phyloP scores from a whole-genome alignment of 495 filamentous ascomycete species.

The Aspergillus taichungensis region DNA sequence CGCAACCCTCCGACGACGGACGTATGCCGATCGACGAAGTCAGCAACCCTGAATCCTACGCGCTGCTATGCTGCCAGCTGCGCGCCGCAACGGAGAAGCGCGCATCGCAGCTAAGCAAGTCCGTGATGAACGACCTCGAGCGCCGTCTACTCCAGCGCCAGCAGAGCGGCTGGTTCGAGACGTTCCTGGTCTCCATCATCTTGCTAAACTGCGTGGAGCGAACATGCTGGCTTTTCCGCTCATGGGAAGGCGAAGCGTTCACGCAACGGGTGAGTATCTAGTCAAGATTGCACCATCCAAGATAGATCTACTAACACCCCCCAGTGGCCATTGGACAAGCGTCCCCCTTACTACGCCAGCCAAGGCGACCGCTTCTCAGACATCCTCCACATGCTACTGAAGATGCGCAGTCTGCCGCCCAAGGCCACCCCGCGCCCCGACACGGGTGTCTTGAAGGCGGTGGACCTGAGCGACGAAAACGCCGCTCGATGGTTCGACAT shows the following conservation, averaged over 20 bases:
- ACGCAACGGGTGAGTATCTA: constrained; percentile 24
- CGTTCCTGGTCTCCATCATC: constrained; percentile 64
- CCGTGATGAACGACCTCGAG: constrained; percentile 67
- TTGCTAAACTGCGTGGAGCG: constrained; percentile 75
- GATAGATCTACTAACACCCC: not conserved
- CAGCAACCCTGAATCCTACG: constrained; percentile 38
- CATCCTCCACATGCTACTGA: constrained; percentile 64
- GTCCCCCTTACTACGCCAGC: constrained; percentile 52
- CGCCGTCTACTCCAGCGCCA: constrained; percentile 62
- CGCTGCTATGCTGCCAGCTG: constrained; percentile 58
- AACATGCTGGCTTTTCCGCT: constrained; percentile 73
- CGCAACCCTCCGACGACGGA: constrained; percentile 34
- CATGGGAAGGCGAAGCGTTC: constrained; percentile 55
- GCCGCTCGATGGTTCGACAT: constrained; percentile 52
- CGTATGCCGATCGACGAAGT: constrained; percentile 37
- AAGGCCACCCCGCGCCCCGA: constrained; percentile 43
- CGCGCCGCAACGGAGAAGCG: constrained; percentile 66
- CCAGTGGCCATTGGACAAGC: constrained; percentile 65
- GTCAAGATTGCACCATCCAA: not conserved
- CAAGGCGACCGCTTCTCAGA: constrained; percentile 68
- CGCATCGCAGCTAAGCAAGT: constrained; percentile 54
- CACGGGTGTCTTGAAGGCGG: constrained; percentile 45
- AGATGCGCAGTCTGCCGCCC: constrained; percentile 62
- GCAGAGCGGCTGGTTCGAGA: constrained; percentile 63
- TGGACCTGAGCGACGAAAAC: constrained; percentile 43